These are phyloP conservation scores for Leccinum olivaceopallidum DNA, from an alignment of 768 basidiomycete species.

Conservation along the genomic window DNA sequence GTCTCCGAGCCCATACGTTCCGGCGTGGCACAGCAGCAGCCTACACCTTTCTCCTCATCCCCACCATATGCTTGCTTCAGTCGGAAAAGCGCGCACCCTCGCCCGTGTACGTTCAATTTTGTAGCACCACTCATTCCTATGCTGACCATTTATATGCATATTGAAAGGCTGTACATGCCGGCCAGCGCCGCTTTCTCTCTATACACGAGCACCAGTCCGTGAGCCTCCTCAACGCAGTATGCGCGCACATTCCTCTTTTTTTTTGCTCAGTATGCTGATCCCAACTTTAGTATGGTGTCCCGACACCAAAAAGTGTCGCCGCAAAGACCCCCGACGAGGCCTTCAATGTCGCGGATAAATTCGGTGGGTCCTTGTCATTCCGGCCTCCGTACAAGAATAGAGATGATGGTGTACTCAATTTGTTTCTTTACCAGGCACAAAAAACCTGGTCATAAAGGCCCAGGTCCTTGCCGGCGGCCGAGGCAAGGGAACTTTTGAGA, in stretches of 20 bases:
- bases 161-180: slow-evolving; percentile 62
- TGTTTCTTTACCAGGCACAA: slow-evolving; percentile 48
- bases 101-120: slow-evolving; percentile 50
- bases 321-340: slow-evolving; percentile 92
- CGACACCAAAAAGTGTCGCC: slow-evolving; percentile 87
- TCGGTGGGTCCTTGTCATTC: slow-evolving; percentile 53
- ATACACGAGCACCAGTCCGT: slow-evolving; percentile 99
- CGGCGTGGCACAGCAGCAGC: not conserved
- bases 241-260: slow-evolving; percentile 16
- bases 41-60: slow-evolving; percentile 15
- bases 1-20: slow-evolving; percentile 19
- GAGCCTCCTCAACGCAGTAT: slow-evolving; percentile 88
- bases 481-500: slow-evolving; percentile 96
- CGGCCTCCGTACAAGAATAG: not conserved
- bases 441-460: slow-evolving; percentile 93
- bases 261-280: not conserved
- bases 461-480: slow-evolving; percentile 98
- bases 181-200: slow-evolving; percentile 89
- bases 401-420: not conserved
- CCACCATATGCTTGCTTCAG: slow-evolving; percentile 61
- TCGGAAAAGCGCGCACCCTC: slow-evolving; percentile 64
- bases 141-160: not conserved
- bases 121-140: not conserved
- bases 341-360: slow-evolving; percentile 82
- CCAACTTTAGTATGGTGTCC: slow-evolving; percentile 83